These are phyloP conservation scores for Margaritispora aquatica DNA, from an alignment of 495 filamentous ascomycete species.

Conservation along the genomic window DNA sequence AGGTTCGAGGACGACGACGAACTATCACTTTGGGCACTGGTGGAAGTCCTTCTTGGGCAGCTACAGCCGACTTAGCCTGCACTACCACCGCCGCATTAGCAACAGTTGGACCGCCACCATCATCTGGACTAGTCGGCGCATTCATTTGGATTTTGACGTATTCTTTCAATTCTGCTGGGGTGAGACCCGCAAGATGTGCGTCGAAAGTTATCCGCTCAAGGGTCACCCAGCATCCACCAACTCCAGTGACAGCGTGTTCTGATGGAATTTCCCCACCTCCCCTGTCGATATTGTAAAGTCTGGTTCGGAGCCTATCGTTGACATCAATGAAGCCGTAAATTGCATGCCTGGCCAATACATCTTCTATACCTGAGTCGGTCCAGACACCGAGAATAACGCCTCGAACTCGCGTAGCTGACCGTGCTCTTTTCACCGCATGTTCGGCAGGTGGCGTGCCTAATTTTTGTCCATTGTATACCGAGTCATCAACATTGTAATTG, in stretches of 20 bases:
- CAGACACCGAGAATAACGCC: constrained; percentile 45
- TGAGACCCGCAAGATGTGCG: constrained; percentile 37
- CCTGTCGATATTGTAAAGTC: constrained; percentile 35
- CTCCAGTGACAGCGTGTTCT: constrained; percentile 38
- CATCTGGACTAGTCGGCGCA: too few species aligned
- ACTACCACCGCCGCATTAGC: constrained; percentile 30
- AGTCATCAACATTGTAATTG: constrained; percentile 33
- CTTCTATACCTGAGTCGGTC: constrained; percentile 40
- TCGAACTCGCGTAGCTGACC: constrained; percentile 29
- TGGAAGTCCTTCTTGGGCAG: constrained; percentile 11
- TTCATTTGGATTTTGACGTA: constrained; percentile 45
- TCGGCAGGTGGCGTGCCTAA: constrained; percentile 19
- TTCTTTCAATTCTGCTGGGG: constrained; percentile 45
- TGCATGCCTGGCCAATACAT: constrained; percentile 38
- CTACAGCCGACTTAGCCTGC: constrained; percentile 32
- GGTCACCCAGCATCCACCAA: constrained; percentile 50
- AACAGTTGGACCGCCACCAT: too few species aligned
- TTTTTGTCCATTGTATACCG: constrained; percentile 17
- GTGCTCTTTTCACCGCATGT: constrained; percentile 14
- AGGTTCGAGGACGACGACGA: constrained; percentile 26
- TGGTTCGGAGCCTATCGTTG: constrained; percentile 44
- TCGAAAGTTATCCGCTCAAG: constrained; percentile 47
- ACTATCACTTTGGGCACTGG: constrained; percentile 14
- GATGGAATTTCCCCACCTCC: constrained; percentile 33
- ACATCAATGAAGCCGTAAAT: constrained; percentile 50